Evolutionary conservation across 805 yeast species (phyloP).

Genomic region (Saturnispora zaruensis): DNA sequence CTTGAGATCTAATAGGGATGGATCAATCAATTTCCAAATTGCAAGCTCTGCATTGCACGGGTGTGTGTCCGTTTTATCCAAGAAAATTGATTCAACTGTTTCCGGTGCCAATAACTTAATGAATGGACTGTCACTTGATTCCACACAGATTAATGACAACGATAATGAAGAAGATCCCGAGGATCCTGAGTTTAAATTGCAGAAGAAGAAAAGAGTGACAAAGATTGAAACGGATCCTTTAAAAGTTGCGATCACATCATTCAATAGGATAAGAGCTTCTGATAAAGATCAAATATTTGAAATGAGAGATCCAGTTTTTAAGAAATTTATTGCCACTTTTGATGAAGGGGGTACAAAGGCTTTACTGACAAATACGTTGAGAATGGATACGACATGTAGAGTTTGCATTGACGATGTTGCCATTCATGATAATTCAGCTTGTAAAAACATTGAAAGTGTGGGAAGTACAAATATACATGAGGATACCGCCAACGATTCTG

Average conservation of each 20-base stretch:
- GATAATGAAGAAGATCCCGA: constrained; percentile 23
- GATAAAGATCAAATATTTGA: constrained; percentile 3
- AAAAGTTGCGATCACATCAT: constrained; percentile 23
- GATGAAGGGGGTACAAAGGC: constrained; percentile 81
- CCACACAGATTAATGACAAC: not conserved
- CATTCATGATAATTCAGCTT: not conserved
- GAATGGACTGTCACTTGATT: constrained; percentile 49
- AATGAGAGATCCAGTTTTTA: constrained; percentile 55
- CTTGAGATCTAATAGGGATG: constrained; percentile 33
- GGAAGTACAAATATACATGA: too few relatives aligned
- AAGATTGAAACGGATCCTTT: constrained; percentile 4
- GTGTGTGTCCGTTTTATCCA: constrained; percentile 41
- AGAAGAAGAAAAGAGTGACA: constrained; percentile 21
- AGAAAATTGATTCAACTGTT: constrained; percentile 38
- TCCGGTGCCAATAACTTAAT: constrained; percentile 28
- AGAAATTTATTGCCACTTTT: constrained; percentile 65
- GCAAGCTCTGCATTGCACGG: constrained; percentile 45
- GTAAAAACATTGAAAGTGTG: not conserved
- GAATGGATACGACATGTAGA: constrained; percentile 41
- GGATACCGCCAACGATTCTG: not conserved
- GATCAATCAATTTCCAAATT: constrained; percentile 37
- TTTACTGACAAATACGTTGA: constrained; percentile 52
- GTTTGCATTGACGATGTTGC: constrained; percentile 59
- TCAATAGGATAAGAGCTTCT: constrained; percentile 12
- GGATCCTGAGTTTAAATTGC: constrained; percentile 16